These are phyloP conservation scores for Gossypium davidsonii DNA, from an alignment of 441 rosid species.

Conservation along the genomic window DNA sequence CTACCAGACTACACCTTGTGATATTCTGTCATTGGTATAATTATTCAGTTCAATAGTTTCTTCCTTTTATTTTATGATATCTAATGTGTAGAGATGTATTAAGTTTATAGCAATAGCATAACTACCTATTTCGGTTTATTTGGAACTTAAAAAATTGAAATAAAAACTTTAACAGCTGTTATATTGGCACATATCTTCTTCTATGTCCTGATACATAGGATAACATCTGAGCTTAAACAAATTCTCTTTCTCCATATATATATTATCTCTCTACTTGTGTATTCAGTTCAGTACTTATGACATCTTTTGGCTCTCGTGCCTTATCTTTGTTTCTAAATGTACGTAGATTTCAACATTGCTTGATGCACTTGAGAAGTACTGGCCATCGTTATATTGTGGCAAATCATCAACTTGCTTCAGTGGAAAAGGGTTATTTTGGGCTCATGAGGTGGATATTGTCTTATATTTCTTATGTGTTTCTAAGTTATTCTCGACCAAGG, in stretches of 20 bases:
- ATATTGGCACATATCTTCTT: not conserved
- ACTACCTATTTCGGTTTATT: not conserved
- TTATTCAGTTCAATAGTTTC: not conserved
- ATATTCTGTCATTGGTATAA: not conserved
- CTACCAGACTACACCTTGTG: not conserved
- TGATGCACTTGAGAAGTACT: slow-evolving; percentile 59
- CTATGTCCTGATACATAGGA: not conserved
- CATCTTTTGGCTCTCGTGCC: not conserved
- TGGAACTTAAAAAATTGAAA: not conserved
- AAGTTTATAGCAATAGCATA: not conserved
- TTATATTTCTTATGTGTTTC: not conserved
- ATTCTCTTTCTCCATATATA: not conserved
- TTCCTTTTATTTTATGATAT: not conserved
- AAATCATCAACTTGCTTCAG: slow-evolving; percentile 68
- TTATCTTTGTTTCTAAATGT: slow-evolving; percentile 6
- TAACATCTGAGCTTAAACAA: not conserved
- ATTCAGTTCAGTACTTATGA: not conserved
- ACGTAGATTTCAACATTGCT: slow-evolving; percentile 61
- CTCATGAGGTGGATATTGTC: slow-evolving; percentile 61
- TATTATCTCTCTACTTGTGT: not conserved
- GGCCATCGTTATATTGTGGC: slow-evolving; percentile 82
- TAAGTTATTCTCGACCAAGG: not conserved
- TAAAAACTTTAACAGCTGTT: not conserved
- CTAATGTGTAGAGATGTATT: not conserved
- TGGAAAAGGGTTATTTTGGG: slow-evolving; percentile 87